Conservation (phyloP, 768 basidiomycete genomes). For the Naematelia encephala region DNA sequence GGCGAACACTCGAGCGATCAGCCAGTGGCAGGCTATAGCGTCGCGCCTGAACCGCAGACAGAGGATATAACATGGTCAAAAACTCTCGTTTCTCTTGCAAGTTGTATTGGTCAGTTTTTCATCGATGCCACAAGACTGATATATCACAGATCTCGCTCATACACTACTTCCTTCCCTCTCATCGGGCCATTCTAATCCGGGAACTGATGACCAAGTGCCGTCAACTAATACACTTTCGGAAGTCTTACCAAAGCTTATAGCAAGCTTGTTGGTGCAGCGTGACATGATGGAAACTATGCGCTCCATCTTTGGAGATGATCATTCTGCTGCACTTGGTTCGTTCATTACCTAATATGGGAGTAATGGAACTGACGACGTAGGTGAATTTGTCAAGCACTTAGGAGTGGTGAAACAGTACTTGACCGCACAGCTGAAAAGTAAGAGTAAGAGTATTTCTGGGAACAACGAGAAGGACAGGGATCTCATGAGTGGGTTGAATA, state of each 20-base stretch:
- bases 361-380: constrained; percentile 1
- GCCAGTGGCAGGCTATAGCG: not conserved
- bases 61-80: constrained; percentile 18
- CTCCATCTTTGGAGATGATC: constrained; percentile 15
- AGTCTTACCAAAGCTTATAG: constrained; percentile 11
- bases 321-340: constrained; percentile 12
- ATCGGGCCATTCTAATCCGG: not conserved
- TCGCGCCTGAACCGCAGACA: not conserved
- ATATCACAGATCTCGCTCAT: constrained; percentile 9
- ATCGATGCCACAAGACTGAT: not conserved
- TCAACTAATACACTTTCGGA: not conserved
- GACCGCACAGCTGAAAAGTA: not conserved
- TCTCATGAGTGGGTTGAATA: not conserved
- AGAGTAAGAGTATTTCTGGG: not conserved
- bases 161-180: constrained; percentile 2
- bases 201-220: not conserved
- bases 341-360: not conserved
- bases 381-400: constrained; percentile 11
- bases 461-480: not conserved
- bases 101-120: constrained; percentile 20
- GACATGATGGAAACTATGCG: constrained; percentile 12
- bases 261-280: constrained; percentile 11
- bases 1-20: not conserved
- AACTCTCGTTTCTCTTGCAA: constrained; percentile 19
- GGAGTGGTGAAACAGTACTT: constrained; percentile 6